These are phyloP conservation scores for Syzygium oleosum DNA, from an alignment of 345 rosid genomes.

Conservation along the genomic window DNA sequence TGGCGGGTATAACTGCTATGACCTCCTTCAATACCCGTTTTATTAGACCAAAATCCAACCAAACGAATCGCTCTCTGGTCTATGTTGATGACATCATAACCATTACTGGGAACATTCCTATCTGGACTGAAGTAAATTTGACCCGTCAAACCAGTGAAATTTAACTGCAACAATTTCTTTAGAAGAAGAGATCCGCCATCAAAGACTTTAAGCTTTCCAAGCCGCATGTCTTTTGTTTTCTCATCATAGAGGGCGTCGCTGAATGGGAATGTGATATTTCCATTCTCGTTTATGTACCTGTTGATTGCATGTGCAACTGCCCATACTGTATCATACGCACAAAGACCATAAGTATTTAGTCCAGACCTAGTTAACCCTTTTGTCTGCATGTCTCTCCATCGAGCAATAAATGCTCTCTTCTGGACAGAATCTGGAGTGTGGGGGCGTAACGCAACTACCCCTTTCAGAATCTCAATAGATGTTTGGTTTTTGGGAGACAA, in stretches of 20 bases:
- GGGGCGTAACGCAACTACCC: conserved; percentile 69
- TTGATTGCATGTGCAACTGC: conserved; percentile 51
- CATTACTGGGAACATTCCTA: conserved; percentile 31
- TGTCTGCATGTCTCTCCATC: conserved; percentile 41
- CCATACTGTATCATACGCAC: conserved; percentile 93
- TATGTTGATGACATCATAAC: conserved; percentile 75
- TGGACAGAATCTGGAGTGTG: conserved; percentile 44
- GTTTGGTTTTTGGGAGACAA: conserved; percentile 17
- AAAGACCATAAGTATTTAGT: conserved; percentile 54
- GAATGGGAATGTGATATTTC: conserved; percentile 50
- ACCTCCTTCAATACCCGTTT: conserved; percentile 23
- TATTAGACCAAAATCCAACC: conserved; percentile 68
- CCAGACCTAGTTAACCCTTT: conserved; percentile 28
- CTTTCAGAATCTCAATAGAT: conserved; percentile 31
- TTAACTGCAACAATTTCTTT: conserved; percentile 36
- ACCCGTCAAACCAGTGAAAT: conserved; percentile 76
- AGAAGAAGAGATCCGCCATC: conserved; percentile 44
- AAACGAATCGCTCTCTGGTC: conserved; percentile 22
- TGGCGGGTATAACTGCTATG: conserved; percentile 10
- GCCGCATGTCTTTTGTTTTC: conserved; percentile 19
- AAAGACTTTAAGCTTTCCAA: conserved; percentile 51
- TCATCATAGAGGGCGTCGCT: conserved; percentile 18
- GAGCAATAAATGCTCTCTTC: conserved; percentile 34
- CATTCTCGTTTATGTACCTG: conserved; percentile 33
- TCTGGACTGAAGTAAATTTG: conserved; percentile 45